phyloP scores from a whole-genome alignment of 1,284 basidiomycete species.

The Pyrrhoderma lamaoense region DNA sequence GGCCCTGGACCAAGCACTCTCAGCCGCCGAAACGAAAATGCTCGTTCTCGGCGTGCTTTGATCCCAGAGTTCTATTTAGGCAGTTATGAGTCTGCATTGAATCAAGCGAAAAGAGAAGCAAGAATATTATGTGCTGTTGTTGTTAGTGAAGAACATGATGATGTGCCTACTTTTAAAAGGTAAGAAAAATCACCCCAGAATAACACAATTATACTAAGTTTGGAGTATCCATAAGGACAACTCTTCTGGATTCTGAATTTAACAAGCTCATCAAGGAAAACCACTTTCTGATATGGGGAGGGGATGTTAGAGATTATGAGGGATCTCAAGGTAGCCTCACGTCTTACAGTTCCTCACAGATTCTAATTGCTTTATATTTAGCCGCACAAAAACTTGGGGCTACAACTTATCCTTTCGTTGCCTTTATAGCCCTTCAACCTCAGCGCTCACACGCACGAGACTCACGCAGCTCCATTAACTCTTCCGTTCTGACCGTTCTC shows the following conservation, averaged over 20 bases:
- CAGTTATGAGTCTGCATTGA: conserved; percentile 78
- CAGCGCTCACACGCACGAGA: conserved; percentile 30
- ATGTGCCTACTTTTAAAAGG: conserved; percentile 82
- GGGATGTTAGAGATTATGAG: conserved; percentile 74
- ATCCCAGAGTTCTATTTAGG: conserved; percentile 78
- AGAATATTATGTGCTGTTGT: conserved; percentile 77
- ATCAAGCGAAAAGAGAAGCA: conserved; percentile 60
- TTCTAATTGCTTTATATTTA: conserved; percentile 25
- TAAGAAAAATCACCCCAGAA: conserved; percentile 25
- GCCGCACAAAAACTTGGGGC: conserved; percentile 81
- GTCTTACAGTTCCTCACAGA: neutral
- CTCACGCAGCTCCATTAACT: conserved; percentile 30
- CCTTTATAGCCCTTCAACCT: conserved; percentile 84
- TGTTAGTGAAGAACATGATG: conserved; percentile 88
- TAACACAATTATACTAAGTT: neutral
- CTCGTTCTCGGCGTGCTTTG: conserved; percentile 31
- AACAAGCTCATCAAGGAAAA: conserved; percentile 61
- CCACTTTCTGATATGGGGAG: conserved; percentile 78
- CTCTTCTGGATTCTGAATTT: conserved; percentile 68
- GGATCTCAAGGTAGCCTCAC: conserved; percentile 68
- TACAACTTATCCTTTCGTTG: conserved; percentile 88
- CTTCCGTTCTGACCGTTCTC: conserved; percentile 65
- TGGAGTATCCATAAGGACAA: conserved; percentile 39
- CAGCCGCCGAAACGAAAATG: conserved; percentile 21
- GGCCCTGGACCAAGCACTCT: conserved; percentile 21